Base-by-base conservation (phyloP, 2,329 filamentous ascomycete species). In the Diaporthe citriasiana region DNA sequence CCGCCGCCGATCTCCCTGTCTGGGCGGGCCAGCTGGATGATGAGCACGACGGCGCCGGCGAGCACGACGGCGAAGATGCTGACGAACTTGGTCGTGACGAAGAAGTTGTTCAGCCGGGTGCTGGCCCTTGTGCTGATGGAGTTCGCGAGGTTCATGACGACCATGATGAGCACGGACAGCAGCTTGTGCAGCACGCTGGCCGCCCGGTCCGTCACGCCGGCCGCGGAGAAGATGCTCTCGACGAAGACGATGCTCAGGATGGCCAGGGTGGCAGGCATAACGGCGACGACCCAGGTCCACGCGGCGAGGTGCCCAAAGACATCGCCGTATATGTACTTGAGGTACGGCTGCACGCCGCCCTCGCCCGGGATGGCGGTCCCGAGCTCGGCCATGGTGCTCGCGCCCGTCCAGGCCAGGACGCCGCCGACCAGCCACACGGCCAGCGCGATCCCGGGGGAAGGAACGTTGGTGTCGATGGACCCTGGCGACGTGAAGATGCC, bases 401-500 rank as follows among this genome's bases (percentile, higher is more conserved):
- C 90, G 4, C 91, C 91, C 0, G 90, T 90, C 91, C 90, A 92
- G 0, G 90, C 90, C 30, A 93, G 82, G 0, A 91, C 79, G 1
- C 91, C 90, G 25, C 89, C 90, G 15, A 92, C 82, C 0, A 91
- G 83, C 91, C 91, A 93, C 10, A 92, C 86, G 2, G 89, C 77
- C 47, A 93, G 78, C 2, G 90, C 89, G 1, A 84, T 83, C 12
- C 89, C 90, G 0, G 90, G 90, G 0, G 90, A 92, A 0, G 90
- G 89, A 3, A 92, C 89, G 76, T 92, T 91, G 22, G 87, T 87
- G 77, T 92, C 90, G 74, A 93, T 90, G 15, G 89, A 86, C 0
- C 90, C 89, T 0, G 90, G 90, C 1, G 90, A 92, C 0, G 91
- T 91, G 77, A 93, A 93, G 25, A 93, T 88, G 45, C 91, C 90